Evolutionary conservation across 208 protist species (phyloP), one percentile per base, ranked within the genome.

Genomic region (Tritrichomonas foetus): DNA sequence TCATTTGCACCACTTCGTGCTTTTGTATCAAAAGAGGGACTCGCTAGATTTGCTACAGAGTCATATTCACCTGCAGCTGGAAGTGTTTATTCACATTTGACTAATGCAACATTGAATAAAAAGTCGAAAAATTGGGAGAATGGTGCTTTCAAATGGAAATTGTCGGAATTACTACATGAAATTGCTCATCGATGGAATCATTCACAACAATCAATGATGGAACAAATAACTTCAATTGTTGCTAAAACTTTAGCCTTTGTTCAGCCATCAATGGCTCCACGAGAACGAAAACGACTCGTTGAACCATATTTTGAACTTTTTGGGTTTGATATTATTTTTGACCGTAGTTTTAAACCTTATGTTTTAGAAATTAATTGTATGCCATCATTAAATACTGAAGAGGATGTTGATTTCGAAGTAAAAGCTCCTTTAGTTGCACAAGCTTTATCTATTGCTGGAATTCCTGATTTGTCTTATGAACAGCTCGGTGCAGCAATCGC

Each of bases 21-120:
- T 5, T 95, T 94, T 69, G 14, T 95, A 33, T 94, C 94, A 72
- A n/a, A 93, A 61, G 94, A 94, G 22, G 94, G 94, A 41, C 25
- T 94, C 13, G 36, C 74, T 16, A 39, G 94, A 39, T 94, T 94
- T 66, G 94, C 94, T 49, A 94, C 94, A 13, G 75, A 94, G 11
- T 93, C 39, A 36, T 94, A 94, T 74, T 47, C 25, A 16, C 3
- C 75, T 49, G 30, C 22, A 5, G 66, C 33, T 39, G 33, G 14
- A 11, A 69, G 50, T 33, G 13, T 47, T 5, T 89, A 53, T 89
- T 47, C 78, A 16, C 30, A 49, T 20, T 14, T 89, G 57, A 89
- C 47, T 39, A 89, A 89, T 30, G 8, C 78, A 8, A 44, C 44
- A 39, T 47, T 89, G 0, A 89, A 89, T 27, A 89, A 49, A 57